These are phyloP conservation scores for Elongisporangium undulatum DNA, from an alignment of 352 stramenopile genomes.

Conservation along the genomic window DNA sequence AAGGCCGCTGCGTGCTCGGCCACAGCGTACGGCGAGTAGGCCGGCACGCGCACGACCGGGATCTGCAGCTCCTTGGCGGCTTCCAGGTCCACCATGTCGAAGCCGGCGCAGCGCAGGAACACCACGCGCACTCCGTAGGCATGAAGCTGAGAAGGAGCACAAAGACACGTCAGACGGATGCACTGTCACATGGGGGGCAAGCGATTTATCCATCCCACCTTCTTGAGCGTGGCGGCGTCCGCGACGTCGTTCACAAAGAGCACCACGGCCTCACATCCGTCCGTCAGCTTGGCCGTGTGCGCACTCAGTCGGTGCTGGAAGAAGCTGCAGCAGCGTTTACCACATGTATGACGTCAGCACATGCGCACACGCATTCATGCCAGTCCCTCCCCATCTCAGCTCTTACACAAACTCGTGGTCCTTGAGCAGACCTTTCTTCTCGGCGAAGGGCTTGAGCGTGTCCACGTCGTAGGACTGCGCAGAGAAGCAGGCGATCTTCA, in stretches of 20 bases:
- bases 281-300: conserved; percentile 43
- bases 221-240: conserved; percentile 48
- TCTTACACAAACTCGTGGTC: conserved; percentile 45
- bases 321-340: conserved; percentile 25
- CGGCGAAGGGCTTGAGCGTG: conserved; percentile 36
- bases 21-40: conserved; percentile 77
- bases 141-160: conserved; percentile 13
- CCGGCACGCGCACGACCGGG: conserved; percentile 55
- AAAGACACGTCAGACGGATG: background rate
- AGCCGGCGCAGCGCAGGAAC: conserved; percentile 78
- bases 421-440: conserved; percentile 33
- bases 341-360: background rate
- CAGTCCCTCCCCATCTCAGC: background rate
- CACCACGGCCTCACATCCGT: conserved; percentile 55
- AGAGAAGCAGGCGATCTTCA: conserved; percentile 82
- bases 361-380: background rate
- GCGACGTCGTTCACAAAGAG: conserved; percentile 88
- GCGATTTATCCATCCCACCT: conserved; percentile 15
- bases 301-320: conserved; percentile 44
- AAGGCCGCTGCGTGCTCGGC: conserved; percentile 74
- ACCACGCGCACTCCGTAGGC: conserved; percentile 50
- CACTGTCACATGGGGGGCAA: background rate
- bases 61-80: conserved; percentile 56
- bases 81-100: conserved; percentile 72
- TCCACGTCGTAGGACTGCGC: conserved; percentile 70